Conservation (phyloP, 352 stramenopile genomes). For the Lagenidium sp. region DNA sequence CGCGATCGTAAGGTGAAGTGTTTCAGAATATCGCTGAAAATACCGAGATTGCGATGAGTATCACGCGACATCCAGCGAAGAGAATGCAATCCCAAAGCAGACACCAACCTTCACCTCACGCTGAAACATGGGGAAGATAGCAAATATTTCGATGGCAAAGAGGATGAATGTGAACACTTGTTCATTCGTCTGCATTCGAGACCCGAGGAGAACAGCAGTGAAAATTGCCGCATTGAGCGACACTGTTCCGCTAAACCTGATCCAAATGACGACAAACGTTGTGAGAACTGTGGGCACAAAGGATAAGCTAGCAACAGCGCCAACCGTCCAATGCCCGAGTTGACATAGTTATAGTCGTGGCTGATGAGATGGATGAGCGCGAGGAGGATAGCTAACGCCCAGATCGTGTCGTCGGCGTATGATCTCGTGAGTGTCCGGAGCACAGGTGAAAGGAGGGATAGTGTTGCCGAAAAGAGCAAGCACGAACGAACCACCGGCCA, state of each 20-base stretch:
- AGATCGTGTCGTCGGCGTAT: slow-evolving; percentile 90
- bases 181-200: slow-evolving; percentile 85
- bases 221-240: slow-evolving; percentile 91
- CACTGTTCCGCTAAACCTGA: slow-evolving; percentile 83
- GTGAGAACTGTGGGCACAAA: too few relatives aligned
- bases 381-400: slow-evolving; percentile 68
- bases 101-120: slow-evolving; percentile 65
- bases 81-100: too few relatives aligned
- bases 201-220: slow-evolving; percentile 87
- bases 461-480: slow-evolving; percentile 71
- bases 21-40: slow-evolving; percentile 45
- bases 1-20: slow-evolving; percentile 53
- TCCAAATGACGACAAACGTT: too few relatives aligned
- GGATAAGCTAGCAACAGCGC: too few relatives aligned
- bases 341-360: slow-evolving; percentile 88
- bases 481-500: slow-evolving; percentile 52
- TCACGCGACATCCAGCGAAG: too few relatives aligned
- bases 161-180: slow-evolving; percentile 89
- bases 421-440: slow-evolving; percentile 87
- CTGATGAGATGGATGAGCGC: slow-evolving; percentile 82
- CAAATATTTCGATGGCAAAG: slow-evolving; percentile 88
- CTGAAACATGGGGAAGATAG: slow-evolving; percentile 84
- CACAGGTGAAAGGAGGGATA: slow-evolving; percentile 85
- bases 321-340: slow-evolving; percentile 67
- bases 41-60: not conserved